phyloP scores from a whole-genome alignment of 2,329 filamentous ascomycete genomes.

The Pseudopyrenochaeta lycopersici region DNA sequence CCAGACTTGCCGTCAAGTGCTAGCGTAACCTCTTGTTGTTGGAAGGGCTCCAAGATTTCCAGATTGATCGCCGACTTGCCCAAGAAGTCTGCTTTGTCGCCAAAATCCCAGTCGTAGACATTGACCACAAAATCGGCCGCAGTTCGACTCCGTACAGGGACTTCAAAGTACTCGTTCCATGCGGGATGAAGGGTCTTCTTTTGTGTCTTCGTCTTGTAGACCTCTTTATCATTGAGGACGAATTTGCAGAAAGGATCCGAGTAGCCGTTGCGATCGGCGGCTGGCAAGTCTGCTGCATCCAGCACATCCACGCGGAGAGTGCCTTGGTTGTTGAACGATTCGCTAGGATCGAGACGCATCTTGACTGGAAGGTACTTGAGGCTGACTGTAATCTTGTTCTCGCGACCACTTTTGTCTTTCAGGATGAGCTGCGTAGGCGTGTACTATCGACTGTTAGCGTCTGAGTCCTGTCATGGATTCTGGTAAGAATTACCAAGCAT shows the following conservation, averaged over 20 bases:
- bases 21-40: conserved; percentile 76
- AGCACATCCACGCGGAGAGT: conserved; percentile 92
- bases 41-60: conserved; percentile 84
- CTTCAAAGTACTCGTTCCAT: conserved; percentile 97
- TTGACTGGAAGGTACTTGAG: conserved; percentile 93
- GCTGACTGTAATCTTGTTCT: conserved; percentile 86
- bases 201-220: conserved; percentile 93
- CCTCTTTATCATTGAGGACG: conserved; percentile 83
- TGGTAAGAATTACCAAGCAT: conserved; percentile 69
- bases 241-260: conserved; percentile 98
- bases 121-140: conserved; percentile 83
- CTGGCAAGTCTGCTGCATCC: conserved; percentile 85
- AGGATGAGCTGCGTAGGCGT: conserved; percentile 85
- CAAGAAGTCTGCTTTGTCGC: conserved; percentile 91
- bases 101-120: conserved; percentile 96
- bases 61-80: conserved; percentile 80
- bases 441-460: conserved; percentile 66
- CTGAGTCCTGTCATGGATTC: conserved; percentile 6
- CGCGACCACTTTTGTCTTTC: conserved; percentile 77
- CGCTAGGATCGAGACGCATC: conserved; percentile 92
- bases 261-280: conserved; percentile 94
- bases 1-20: conserved; percentile 90
- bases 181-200: conserved; percentile 96
- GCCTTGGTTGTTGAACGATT: conserved; percentile 99
- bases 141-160: conserved; percentile 82